phyloP scores from a whole-genome alignment of 352 stramenopile genomes.

The Thalassiosira mediterranea region DNA sequence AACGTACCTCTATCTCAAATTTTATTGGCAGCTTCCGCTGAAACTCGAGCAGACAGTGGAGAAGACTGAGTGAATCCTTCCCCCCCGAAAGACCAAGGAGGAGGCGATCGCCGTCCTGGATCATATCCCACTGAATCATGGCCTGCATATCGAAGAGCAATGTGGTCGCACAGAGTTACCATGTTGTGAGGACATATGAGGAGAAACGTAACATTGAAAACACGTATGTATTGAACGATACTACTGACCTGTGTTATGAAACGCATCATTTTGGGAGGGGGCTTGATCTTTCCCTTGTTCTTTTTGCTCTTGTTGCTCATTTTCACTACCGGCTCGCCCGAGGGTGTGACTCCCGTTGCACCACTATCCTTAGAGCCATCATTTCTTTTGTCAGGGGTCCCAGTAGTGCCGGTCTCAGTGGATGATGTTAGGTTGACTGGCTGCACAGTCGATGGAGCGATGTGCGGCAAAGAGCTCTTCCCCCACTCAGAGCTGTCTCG shows the following conservation, averaged over 20 bases:
- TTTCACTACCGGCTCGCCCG: not conserved
- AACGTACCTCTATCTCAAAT: constrained; percentile 92
- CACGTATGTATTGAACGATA: no score
- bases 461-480: constrained; percentile 52
- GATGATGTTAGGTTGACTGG: no score
- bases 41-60: constrained; percentile 94
- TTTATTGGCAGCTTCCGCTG: constrained; percentile 91
- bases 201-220: no score
- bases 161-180: no score
- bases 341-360: not conserved
- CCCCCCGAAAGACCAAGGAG: constrained; percentile 94
- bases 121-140: constrained; percentile 94
- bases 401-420: not conserved
- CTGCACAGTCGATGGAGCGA: constrained; percentile 14
- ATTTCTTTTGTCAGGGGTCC: not conserved
- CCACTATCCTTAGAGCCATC: not conserved
- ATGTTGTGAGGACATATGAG: no score
- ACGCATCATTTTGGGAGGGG: constrained; percentile 81
- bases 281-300: constrained; percentile 73
- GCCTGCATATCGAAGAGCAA: no score
- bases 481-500: constrained; percentile 70
- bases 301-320: constrained; percentile 57
- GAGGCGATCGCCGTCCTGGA: constrained; percentile 93
- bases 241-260: constrained; percentile 66
- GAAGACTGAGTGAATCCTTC: constrained; percentile 96